These are phyloP conservation scores for Phytopythium chamaehyphon DNA, from an alignment of 352 stramenopile species.

Conservation along the genomic window DNA sequence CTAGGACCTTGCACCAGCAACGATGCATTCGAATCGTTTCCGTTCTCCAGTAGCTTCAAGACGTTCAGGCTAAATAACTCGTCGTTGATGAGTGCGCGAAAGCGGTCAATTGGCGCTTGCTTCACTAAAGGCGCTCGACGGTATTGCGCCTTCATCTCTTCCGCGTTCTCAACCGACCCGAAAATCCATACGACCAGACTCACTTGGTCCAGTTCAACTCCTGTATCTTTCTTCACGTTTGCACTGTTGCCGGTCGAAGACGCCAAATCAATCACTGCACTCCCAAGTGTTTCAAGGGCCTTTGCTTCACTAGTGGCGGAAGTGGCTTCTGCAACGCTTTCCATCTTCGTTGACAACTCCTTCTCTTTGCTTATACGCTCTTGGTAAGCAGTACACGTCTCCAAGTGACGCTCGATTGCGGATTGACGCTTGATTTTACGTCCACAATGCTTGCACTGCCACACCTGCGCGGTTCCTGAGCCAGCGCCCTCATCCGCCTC, in stretches of 20 bases:
- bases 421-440: not conserved
- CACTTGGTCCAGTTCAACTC: not conserved
- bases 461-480: not conserved
- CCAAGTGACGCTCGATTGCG: not conserved
- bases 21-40: slow-evolving; percentile 13
- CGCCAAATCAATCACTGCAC: not conserved
- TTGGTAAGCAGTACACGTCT: not conserved
- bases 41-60: slow-evolving; percentile 16
- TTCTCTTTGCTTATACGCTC: not conserved
- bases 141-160: slow-evolving; percentile 22
- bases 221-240: not conserved
- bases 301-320: not conserved
- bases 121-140: slow-evolving; percentile 10
- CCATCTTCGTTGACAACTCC: not conserved
- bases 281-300: not conserved
- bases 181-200: slow-evolving; percentile 17
- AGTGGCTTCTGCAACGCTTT: not conserved
- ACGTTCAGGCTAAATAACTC: slow-evolving; percentile 24
- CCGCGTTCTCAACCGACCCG: slow-evolving; percentile 18
- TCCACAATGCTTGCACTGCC: slow-evolving; percentile 6
- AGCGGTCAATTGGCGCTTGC: slow-evolving; percentile 21
- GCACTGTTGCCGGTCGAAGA: not conserved
- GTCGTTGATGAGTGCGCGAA: slow-evolving; percentile 27
- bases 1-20: slow-evolving; percentile 3
- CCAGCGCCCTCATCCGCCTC: not conserved